Evolutionary conservation across 169 alveolate species (phyloP).

Genomic region (Plasmodium yoelii): DNA sequence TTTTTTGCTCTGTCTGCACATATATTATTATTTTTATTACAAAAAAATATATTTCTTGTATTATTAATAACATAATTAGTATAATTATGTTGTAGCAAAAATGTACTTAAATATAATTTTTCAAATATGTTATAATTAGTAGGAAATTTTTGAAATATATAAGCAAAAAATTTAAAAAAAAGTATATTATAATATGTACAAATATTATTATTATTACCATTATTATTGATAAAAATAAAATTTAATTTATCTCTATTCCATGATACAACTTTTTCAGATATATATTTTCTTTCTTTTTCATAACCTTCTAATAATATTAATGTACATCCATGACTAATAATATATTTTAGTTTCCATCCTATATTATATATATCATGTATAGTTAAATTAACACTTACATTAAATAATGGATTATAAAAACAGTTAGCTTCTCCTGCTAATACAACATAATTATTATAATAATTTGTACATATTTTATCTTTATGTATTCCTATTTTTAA

Average conservation of each 20-base stretch:
- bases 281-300: slow-evolving; percentile 37
- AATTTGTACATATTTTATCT: slow-evolving; percentile 29
- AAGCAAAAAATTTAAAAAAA: slow-evolving; percentile 13
- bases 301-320: slow-evolving; percentile 12
- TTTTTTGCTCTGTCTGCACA: slow-evolving; percentile 49
- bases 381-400: slow-evolving; percentile 27
- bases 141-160: slow-evolving; percentile 4
- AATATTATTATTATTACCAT: slow-evolving; percentile 5
- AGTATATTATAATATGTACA: not conserved
- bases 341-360: slow-evolving; percentile 41
- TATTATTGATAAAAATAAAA: slow-evolving; percentile 10
- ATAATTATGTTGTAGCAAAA: slow-evolving; percentile 30
- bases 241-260: slow-evolving; percentile 35
- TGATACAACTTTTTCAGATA: slow-evolving; percentile 33
- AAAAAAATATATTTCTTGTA: not conserved
- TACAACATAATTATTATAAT: slow-evolving; percentile 9
- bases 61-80: not conserved
- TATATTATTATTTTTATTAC: not conserved
- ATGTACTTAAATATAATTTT: slow-evolving; percentile 18
- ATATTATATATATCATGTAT: slow-evolving; percentile 38
- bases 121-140: slow-evolving; percentile 11
- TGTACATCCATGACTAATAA: slow-evolving; percentile 7
- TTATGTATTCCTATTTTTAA: slow-evolving; percentile 30
- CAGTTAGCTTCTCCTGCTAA: slow-evolving; percentile 60
- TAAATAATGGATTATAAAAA: slow-evolving; percentile 49